phyloP scores from a whole-genome alignment of 495 filamentous ascomycete species.

The Hyaloscypha hepaticicola region DNA sequence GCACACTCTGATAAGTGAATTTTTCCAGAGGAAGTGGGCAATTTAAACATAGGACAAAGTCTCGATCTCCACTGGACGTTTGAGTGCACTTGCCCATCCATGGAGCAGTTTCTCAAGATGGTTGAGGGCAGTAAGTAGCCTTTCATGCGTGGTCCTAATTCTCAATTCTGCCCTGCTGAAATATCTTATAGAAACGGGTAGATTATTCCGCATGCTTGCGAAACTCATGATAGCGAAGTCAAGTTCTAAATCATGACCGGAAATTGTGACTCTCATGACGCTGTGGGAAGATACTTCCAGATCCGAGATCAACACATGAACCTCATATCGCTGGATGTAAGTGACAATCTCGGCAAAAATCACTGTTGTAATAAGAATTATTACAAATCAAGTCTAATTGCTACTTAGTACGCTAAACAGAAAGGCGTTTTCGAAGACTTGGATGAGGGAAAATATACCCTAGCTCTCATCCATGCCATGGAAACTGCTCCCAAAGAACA shows the following conservation, averaged over 20 bases:
- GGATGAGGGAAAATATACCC: constrained; percentile 41
- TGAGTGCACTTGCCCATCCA: constrained; percentile 31
- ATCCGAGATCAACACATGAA: constrained; percentile 43
- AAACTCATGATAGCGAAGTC: constrained; percentile 27
- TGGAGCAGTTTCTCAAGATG: constrained; percentile 39
- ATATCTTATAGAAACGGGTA: constrained; percentile 36
- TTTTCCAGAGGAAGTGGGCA: background rate
- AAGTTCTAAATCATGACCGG: constrained; percentile 4
- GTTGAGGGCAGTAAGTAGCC: constrained; percentile 26
- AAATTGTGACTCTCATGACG: constrained; percentile 25
- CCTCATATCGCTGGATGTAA: constrained; percentile 15
- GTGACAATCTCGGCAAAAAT: too few relatives aligned
- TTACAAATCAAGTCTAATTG: too few relatives aligned
- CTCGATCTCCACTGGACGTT: constrained; percentile 41
- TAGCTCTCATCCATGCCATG: constrained; percentile 37
- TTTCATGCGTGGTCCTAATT: background rate
- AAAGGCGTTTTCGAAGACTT: constrained; percentile 43
- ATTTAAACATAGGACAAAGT: constrained; percentile 39
- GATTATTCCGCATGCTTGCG: constrained; percentile 37
- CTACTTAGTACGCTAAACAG: constrained; percentile 29
- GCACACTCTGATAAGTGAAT: too few relatives aligned
- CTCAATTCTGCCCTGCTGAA: background rate
- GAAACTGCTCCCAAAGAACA: too few relatives aligned
- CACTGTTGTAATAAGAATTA: too few relatives aligned
- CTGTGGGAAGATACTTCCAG: constrained; percentile 38